phyloP scores from a whole-genome alignment of 176 grass and related monocot species.

The Microstegium vimineum region DNA sequence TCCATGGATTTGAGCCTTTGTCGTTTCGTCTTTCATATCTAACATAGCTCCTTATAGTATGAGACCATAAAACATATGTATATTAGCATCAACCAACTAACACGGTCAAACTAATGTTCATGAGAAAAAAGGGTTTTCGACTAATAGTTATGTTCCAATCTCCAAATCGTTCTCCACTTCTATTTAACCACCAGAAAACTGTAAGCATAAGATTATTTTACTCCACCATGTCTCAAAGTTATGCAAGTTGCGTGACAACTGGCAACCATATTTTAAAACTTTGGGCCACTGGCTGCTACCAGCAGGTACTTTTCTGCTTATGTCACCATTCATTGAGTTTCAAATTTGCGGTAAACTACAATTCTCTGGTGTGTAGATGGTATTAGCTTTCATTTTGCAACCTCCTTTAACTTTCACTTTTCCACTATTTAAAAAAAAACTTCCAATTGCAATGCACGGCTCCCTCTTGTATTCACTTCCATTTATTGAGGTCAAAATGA shows the following conservation, averaged over 20 bases:
- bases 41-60: neutral
- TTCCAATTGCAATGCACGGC: too few relatives aligned
- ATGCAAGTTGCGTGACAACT: neutral
- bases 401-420: too few relatives aligned
- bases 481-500: too few relatives aligned
- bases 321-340: too few relatives aligned
- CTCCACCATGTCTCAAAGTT: neutral
- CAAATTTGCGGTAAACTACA: too few relatives aligned
- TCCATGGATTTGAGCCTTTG: neutral
- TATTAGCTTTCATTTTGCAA: too few relatives aligned
- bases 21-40: neutral
- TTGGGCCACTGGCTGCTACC: too few relatives aligned
- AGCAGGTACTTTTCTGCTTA: too few relatives aligned
- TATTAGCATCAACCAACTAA: neutral
- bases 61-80: neutral
- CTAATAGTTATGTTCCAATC: neutral
- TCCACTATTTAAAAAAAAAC: too few relatives aligned
- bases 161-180: neutral
- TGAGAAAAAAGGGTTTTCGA: neutral
- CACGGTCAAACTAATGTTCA: neutral
- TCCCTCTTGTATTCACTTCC: too few relatives aligned
- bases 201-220: neutral
- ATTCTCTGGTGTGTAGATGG: too few relatives aligned
- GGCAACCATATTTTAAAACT: neutral
- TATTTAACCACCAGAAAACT: neutral